phyloP scores from a whole-genome alignment of 83 land plant genomes.

The Thuja plicata region DNA sequence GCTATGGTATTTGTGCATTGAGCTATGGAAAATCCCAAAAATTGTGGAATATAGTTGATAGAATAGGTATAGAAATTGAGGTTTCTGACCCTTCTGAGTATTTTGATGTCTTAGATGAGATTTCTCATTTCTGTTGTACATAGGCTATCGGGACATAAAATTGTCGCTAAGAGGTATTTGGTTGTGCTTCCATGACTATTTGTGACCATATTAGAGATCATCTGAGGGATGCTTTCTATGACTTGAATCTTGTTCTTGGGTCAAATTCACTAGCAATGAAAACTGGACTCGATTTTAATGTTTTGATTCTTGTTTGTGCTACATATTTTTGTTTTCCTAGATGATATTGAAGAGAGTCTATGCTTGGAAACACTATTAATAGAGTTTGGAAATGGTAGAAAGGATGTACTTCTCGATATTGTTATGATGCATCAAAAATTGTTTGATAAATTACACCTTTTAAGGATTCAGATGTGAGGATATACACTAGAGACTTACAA shows the following conservation, averaged over 20 bases:
- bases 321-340: slow-evolving; percentile 84
- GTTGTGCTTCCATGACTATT: slow-evolving; percentile 67
- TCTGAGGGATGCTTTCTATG: slow-evolving; percentile 62
- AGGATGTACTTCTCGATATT: slow-evolving; percentile 49
- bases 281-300: slow-evolving; percentile 28
- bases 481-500: too few relatives aligned
- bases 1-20: slow-evolving; percentile 86
- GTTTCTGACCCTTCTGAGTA: slow-evolving; percentile 73
- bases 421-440: too few relatives aligned
- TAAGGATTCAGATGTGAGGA: too few relatives aligned
- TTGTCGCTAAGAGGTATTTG: slow-evolving; percentile 86
- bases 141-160: slow-evolving; percentile 75
- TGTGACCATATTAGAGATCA: slow-evolving; percentile 74
- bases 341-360: slow-evolving; percentile 70
- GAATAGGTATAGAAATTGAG: slow-evolving; percentile 88
- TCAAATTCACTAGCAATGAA: slow-evolving; percentile 57
- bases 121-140: slow-evolving; percentile 83
- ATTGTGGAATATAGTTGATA: slow-evolving; percentile 89
- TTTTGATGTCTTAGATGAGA: slow-evolving; percentile 82
- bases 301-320: slow-evolving; percentile 76
- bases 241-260: slow-evolving; percentile 43
- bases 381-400: slow-evolving; percentile 81
- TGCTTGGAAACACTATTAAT: slow-evolving; percentile 81
- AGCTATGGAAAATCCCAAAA: slow-evolving; percentile 83
- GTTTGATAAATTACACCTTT: too few relatives aligned